Evolutionary conservation across 1,284 basidiomycete species (phyloP), one percentile per base, ranked within the genome.

Genomic region (Papiliotrema flavescens): DNA sequence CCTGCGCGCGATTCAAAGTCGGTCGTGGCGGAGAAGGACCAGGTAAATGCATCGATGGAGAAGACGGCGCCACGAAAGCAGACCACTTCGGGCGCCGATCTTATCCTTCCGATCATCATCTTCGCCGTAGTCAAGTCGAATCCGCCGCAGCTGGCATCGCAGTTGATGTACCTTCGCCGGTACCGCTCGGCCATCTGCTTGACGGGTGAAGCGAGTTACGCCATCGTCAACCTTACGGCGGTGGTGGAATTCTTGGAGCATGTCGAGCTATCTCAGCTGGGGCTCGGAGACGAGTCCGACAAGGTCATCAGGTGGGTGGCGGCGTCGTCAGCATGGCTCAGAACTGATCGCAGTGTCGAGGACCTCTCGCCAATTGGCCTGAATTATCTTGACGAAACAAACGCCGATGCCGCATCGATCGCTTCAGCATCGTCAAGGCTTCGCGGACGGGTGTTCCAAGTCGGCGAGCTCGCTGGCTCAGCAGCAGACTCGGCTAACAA

Each of bases 161-260:
- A 95, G 64, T 80, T 97, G 5, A 78, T 91, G 19, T 97, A 85
- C 70, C 87, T 87, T 0, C 90, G 95, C 63, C 84, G 94, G 20
- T 97, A 90, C 76, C 80, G 91, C 24, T 74, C 79, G 7, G 84
- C 87, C 50, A 79, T 83, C 3, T 79, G 88, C 43, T 78, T 81
- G n/a, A 78, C 85, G 3, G 91, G 91, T 1, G 91, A 96, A 68
- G 88, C 90, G 61, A 85, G 84, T 51, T 97, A 94, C 70, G 96
- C 92, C 60, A 81, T 95, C 28, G 89, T 96, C 70, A 97, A 96
- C 73, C 79, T 95, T 32, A 85, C 94, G 77, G 94, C 94, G 6
- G 92, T 93, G 1, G 89, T 90, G 2, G 91, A 95, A 67, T 97
- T 96, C 71, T 78, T 97, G 40, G 90, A 94, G 76, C 89, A 91